A percentile compares a stretch with the other conserved stretches of the same genome.
phyloP scores from a whole-genome alignment of 805 yeast species.

The Grigorovia transvaalensis region DNA sequence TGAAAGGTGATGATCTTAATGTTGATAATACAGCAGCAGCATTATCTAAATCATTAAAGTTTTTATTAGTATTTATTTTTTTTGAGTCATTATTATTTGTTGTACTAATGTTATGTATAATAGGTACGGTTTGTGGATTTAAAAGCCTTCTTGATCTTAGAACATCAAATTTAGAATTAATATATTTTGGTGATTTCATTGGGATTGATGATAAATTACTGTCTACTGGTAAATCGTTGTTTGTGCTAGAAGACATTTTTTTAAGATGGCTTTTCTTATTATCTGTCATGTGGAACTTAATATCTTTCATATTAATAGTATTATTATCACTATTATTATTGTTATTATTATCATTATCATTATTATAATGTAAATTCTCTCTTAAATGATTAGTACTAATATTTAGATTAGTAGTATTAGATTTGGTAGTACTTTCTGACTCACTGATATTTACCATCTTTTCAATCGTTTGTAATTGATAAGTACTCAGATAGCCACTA shows the following conservation, averaged over 20 bases:
- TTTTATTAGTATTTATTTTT: neutral
- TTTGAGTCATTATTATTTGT: neutral
- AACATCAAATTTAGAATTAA: slow-evolving; percentile 26
- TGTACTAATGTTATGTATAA: neutral
- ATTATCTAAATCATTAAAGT: slow-evolving; percentile 21
- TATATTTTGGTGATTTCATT: slow-evolving; percentile 21
- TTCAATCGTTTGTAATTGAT: neutral
- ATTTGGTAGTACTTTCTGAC: neutral
- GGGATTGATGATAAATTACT: neutral
- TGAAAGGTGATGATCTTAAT: slow-evolving; percentile 28
- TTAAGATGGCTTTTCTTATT: too few species aligned
- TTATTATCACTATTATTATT: neutral
- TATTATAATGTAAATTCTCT: neutral
- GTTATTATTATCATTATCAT: neutral
- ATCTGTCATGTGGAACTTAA: too few species aligned
- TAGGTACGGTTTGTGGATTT: slow-evolving; percentile 12
- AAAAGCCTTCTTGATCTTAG: slow-evolving; percentile 20
- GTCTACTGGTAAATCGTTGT: too few species aligned
- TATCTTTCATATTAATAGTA: too few species aligned
- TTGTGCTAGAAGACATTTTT: too few species aligned
- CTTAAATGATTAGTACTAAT: too few species aligned
- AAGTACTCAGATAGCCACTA: neutral
- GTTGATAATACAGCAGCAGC: slow-evolving; percentile 28
- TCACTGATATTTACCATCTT: neutral
- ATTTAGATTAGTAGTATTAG: neutral